Evolutionary conservation across 768 basidiomycete species (phyloP).

Genomic region (Tylopilus subfusipes): DNA sequence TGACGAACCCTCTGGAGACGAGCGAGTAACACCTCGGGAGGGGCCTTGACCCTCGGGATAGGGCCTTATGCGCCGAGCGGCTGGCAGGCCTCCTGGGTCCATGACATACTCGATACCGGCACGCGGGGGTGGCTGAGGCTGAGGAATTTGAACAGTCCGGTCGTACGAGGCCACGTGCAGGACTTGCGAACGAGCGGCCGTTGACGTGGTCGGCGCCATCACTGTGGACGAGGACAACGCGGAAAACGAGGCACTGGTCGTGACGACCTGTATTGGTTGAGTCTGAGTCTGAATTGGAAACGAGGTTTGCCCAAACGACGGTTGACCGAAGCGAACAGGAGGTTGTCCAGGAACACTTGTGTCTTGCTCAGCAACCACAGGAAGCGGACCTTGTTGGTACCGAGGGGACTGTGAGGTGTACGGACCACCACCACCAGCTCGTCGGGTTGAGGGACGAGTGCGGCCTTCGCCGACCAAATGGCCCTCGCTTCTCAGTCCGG

Average conservation of each 20-base stretch:
- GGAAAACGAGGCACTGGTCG: slow-evolving; percentile 9
- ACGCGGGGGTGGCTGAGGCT: slow-evolving; percentile 8
- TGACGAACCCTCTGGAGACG: slow-evolving; percentile 12
- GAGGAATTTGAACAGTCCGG: neutral
- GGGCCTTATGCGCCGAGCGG: slow-evolving; percentile 5
- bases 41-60: slow-evolving; percentile 3
- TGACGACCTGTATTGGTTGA: neutral
- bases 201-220: neutral
- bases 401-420: slow-evolving; percentile 31
- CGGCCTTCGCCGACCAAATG: slow-evolving; percentile 37
- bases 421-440: slow-evolving; percentile 23
- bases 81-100: slow-evolving; percentile 6
- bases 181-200: neutral
- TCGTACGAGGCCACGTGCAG: slow-evolving; percentile 10
- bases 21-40: neutral
- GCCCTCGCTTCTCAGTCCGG: slow-evolving; percentile 31
- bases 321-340: slow-evolving; percentile 20
- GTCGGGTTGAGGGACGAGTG: slow-evolving; percentile 24
- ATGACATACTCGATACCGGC: slow-evolving; percentile 15
- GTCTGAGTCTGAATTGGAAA: slow-evolving; percentile 12
- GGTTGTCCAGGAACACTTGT: slow-evolving; percentile 1
- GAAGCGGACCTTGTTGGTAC: slow-evolving; percentile 23
- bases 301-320: slow-evolving; percentile 23
- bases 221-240: slow-evolving; percentile 2
- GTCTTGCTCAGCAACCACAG: slow-evolving; percentile 13